Evolutionary conservation across 768 basidiomycete species (phyloP).

Genomic region (Suillus occidentalis): DNA sequence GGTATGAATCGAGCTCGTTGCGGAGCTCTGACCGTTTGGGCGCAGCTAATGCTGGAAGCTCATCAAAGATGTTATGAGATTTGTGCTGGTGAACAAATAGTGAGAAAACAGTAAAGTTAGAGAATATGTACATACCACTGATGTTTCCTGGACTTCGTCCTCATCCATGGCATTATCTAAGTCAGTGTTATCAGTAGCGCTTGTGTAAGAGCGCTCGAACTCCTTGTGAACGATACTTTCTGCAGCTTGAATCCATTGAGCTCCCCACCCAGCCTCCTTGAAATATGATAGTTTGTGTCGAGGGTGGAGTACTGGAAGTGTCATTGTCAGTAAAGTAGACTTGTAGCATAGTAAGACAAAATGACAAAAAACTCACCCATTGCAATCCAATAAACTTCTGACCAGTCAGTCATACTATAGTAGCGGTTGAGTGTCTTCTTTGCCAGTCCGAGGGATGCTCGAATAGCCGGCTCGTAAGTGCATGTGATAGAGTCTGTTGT

Average conservation of each 20-base stretch:
- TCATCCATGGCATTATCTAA: not conserved
- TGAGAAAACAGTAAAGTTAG: not conserved
- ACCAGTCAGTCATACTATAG: constrained; percentile 24
- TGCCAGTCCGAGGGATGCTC: constrained; percentile 13
- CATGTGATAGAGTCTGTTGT: constrained; percentile 1
- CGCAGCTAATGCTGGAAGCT: not conserved
- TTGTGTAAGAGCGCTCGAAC: constrained; percentile 14
- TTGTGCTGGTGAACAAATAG: not conserved
- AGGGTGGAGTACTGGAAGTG: constrained; percentile 29
- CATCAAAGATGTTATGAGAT: not conserved
- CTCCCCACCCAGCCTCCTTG: constrained; percentile 23
- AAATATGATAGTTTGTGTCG: constrained; percentile 31
- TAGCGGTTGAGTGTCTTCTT: constrained; percentile 26
- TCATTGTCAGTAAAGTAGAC: not conserved
- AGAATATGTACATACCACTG: constrained; percentile 4
- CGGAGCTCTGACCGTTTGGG: constrained; percentile 11
- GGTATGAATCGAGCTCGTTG: constrained; percentile 33
- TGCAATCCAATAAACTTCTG: constrained; percentile 26
- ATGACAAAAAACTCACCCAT: constrained; percentile 20
- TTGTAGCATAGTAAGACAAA: not conserved
- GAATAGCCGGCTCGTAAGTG: not conserved
- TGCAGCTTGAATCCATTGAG: constrained; percentile 27
- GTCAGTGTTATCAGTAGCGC: not conserved
- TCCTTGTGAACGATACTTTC: constrained; percentile 21
- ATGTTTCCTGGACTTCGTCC: not conserved